phyloP scores from a whole-genome alignment of 768 basidiomycete genomes.

The Boletus coccyginus region DNA sequence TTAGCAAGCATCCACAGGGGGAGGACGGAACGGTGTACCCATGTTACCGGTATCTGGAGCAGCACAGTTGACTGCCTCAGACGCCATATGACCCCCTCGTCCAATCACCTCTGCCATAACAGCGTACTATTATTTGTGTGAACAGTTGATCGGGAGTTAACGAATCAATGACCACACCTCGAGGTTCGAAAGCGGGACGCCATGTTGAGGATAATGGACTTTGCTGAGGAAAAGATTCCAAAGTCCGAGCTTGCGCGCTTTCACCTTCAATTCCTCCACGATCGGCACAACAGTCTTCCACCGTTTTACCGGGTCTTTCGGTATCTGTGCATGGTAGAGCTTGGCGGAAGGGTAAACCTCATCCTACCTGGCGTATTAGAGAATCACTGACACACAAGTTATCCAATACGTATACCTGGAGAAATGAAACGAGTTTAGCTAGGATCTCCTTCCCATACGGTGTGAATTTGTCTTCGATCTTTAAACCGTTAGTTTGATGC shows the following conservation, averaged over 20 bases:
- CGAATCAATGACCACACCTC: conserved; percentile 54
- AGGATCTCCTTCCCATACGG: conserved; percentile 85
- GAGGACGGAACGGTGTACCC: conserved; percentile 47
- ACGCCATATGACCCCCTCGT: conserved; percentile 74
- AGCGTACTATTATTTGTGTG: conserved; percentile 63
- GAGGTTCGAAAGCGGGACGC: conserved; percentile 88
- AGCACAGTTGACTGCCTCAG: conserved; percentile 89
- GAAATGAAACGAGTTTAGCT: conserved; percentile 77
- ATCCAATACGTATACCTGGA: conserved; percentile 54
- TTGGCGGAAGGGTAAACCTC: conserved; percentile 81
- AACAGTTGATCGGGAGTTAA: background rate
- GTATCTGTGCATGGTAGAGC: conserved; percentile 79
- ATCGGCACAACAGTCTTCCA: conserved; percentile 87
- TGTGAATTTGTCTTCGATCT: conserved; percentile 94
- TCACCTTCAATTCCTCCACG: conserved; percentile 79
- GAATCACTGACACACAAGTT: background rate
- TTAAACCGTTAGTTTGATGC: conserved; percentile 4
- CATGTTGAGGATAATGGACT: conserved; percentile 85
- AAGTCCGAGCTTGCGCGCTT: conserved; percentile 83
- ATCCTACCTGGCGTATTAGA: conserved; percentile 47
- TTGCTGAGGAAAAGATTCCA: conserved; percentile 99
- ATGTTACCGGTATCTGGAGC: conserved; percentile 99
- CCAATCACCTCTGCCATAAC: conserved; percentile 97
- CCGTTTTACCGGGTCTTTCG: conserved; percentile 64
- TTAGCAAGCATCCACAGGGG: background rate